Evolutionary conservation across 2,329 filamentous ascomycete species (phyloP).

Genomic region (Diplodia mutila): DNA sequence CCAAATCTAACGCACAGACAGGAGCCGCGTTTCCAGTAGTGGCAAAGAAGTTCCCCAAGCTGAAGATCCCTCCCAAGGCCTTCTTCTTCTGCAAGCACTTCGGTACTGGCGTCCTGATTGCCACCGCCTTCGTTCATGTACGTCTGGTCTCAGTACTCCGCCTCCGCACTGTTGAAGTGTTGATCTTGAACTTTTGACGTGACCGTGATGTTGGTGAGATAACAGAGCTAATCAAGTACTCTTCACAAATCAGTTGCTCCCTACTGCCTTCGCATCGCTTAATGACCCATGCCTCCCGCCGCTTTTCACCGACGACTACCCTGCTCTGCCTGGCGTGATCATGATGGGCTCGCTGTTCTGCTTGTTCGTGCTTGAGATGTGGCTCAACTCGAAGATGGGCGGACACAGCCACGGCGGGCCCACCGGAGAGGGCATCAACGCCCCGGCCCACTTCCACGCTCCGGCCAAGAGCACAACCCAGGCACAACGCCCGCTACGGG

Average conservation of each 20-base stretch:
- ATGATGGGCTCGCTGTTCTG: conserved; percentile 66
- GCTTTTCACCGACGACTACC: conserved; percentile 63
- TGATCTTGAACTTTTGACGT: conserved; percentile 17
- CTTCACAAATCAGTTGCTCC: conserved; percentile 51
- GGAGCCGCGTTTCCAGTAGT: conserved; percentile 44
- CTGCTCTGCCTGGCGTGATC: conserved; percentile 65
- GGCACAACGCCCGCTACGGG: neutral
- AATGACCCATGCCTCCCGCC: conserved; percentile 59
- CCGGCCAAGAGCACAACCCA: neutral
- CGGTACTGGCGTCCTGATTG: conserved; percentile 80
- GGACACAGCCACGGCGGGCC: conserved; percentile 58
- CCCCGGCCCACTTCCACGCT: conserved; percentile 22
- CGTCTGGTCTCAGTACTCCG: conserved; percentile 20
- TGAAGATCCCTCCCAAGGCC: conserved; percentile 60
- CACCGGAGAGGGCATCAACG: conserved; percentile 44
- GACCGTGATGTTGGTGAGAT: neutral
- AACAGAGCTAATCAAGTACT: conserved; percentile 1
- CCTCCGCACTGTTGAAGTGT: neutral
- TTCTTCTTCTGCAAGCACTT: conserved; percentile 67
- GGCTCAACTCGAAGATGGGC: conserved; percentile 62
- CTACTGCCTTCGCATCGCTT: conserved; percentile 59
- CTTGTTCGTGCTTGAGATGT: conserved; percentile 67
- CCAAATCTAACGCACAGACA: neutral
- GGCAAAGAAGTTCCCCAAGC: conserved; percentile 58
- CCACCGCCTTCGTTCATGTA: conserved; percentile 79